Evolutionary conservation across 257 asterid genomes (phyloP).

Genomic region (Anisodus tanguticus): DNA sequence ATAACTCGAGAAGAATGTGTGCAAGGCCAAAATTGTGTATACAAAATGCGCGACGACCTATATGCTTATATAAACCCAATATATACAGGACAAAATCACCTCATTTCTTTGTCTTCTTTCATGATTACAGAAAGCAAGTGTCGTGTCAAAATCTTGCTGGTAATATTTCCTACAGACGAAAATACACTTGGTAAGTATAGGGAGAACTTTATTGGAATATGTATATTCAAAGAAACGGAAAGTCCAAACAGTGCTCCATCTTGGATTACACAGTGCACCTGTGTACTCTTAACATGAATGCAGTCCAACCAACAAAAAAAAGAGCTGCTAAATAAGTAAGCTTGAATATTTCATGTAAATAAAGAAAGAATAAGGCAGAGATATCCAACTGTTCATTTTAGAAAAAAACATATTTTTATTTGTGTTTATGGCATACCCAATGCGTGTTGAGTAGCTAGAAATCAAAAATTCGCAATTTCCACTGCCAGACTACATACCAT

Average conservation of each 20-base stretch:
- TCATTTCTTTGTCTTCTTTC: conserved; percentile 87
- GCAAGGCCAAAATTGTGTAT: neutral
- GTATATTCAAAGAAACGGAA: neutral
- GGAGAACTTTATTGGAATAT: neutral
- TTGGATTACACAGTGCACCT: neutral
- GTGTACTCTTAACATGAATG: conserved; percentile 13
- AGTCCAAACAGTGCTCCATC: neutral
- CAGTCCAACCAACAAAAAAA: neutral
- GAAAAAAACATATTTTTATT: neutral
- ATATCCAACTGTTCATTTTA: neutral
- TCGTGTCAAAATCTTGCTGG: conserved; percentile 89
- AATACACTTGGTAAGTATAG: conserved; percentile 20
- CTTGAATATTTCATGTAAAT: neutral
- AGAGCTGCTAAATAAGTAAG: neutral
- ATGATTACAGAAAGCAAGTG: conserved; percentile 83
- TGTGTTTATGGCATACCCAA: neutral
- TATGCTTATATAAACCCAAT: conserved; percentile 7
- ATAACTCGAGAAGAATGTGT: neutral
- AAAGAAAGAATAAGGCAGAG: neutral
- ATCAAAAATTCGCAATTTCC: neutral
- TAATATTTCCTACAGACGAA: conserved; percentile 64
- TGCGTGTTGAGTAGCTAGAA: neutral
- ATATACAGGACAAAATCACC: conserved; percentile 48
- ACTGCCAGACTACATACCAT: neutral
- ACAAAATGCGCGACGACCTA: neutral